Conservation (phyloP, 2,329 filamentous ascomycete species). For the Aspergillus aculeatus region DNA sequence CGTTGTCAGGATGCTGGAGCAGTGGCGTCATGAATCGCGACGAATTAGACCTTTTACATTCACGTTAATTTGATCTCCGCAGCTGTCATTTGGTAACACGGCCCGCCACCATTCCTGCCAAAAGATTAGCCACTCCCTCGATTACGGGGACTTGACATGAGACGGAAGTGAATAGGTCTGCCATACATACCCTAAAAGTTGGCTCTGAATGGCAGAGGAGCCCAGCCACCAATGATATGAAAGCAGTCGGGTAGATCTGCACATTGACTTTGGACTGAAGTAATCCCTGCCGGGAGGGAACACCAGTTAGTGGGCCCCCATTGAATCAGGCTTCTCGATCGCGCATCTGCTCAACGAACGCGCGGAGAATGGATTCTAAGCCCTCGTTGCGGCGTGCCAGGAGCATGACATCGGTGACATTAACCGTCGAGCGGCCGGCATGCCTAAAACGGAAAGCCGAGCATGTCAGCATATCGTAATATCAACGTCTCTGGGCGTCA, state of each 20-base stretch:
- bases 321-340: slow-evolving; percentile 23
- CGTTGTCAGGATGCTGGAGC: not conserved
- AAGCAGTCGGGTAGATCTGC: not conserved
- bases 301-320: not conserved
- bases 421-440: slow-evolving; percentile 76
- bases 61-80: slow-evolving; percentile 5
- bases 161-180: not conserved
- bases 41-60: not conserved
- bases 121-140: not conserved
- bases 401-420: slow-evolving; percentile 82
- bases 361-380: slow-evolving; percentile 67
- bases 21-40: slow-evolving; percentile 13
- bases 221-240: slow-evolving; percentile 11
- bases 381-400: slow-evolving; percentile 85
- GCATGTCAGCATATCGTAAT: slow-evolving; percentile 1
- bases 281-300: not conserved
- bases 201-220: not conserved
- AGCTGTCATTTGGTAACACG: slow-evolving; percentile 1
- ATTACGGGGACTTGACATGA: not conserved
- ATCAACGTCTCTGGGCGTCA: not conserved
- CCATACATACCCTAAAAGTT: not conserved
- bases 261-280: not conserved
- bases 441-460: slow-evolving; percentile 59
- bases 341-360: slow-evolving; percentile 36
- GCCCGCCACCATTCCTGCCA: not conserved